Percentiles rank a stretch among this genome's conserved stretches.
Conservation (phyloP, 345 rosid genomes). For the Populus davidiana region DNA sequence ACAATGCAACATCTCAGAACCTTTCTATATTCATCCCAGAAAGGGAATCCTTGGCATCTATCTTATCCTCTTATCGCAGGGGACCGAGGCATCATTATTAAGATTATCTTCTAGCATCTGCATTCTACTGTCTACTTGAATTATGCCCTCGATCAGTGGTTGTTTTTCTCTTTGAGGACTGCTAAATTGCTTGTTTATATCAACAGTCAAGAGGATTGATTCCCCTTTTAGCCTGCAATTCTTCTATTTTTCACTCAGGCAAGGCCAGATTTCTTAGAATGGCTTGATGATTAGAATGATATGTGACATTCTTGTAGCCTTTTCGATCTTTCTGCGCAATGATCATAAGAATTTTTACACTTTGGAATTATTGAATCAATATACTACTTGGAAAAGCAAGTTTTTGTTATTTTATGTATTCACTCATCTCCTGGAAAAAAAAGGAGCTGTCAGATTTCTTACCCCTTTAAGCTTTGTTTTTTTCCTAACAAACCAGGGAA, state of each 20-base stretch:
- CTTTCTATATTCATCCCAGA: background rate
- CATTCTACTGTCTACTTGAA: background rate
- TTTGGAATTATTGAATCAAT: background rate
- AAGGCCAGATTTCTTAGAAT: too few species aligned
- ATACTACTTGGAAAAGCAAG: background rate
- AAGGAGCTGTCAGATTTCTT: too few species aligned
- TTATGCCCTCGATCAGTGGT: background rate
- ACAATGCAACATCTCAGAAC: background rate
- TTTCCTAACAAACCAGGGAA: background rate
- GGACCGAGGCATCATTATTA: too few species aligned
- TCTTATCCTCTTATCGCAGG: too few species aligned
- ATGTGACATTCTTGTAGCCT: background rate
- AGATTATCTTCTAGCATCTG: too few species aligned
- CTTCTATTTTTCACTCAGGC: too few species aligned
- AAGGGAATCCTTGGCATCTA: too few species aligned
- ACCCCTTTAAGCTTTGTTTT: background rate
- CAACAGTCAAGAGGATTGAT: background rate
- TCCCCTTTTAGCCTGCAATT: background rate
- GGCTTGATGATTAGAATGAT: background rate
- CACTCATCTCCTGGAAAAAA: background rate
- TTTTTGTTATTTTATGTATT: background rate
- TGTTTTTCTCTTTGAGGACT: background rate
- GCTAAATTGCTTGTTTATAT: background rate
- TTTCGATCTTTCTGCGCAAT: background rate
- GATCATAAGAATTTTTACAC: background rate